Percentiles rank a stretch among this genome's conserved stretches.
These are phyloP conservation scores for Beauveria australis DNA, from an alignment of 2,329 filamentous ascomycete species.

Conservation along the genomic window DNA sequence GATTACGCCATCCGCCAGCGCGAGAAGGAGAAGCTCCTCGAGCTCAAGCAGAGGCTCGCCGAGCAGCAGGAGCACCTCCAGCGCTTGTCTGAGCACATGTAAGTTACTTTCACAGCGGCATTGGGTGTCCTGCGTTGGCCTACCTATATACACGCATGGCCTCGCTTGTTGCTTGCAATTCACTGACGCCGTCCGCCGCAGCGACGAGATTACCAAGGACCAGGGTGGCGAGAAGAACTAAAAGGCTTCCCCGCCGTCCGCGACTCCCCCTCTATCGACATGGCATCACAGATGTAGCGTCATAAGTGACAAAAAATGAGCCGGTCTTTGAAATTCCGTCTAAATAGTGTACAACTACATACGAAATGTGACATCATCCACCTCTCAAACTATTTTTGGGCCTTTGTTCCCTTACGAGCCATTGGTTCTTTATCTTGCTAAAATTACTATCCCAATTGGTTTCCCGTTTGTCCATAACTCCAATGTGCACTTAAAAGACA, in stretches of 20 bases:
- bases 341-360: conserved; percentile 33
- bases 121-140: neutral
- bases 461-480: conserved; percentile 6
- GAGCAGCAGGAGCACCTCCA: conserved; percentile 78
- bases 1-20: conserved; percentile 76
- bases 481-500: conserved; percentile 11
- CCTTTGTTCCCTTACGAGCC: neutral
- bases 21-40: conserved; percentile 81
- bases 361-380: conserved; percentile 14
- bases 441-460: conserved; percentile 7
- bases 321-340: conserved; percentile 15
- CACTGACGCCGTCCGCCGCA: conserved; percentile 25
- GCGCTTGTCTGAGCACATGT: conserved; percentile 84
- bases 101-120: conserved; percentile 23
- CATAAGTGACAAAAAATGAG: neutral
- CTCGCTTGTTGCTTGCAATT: neutral
- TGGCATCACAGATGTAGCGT: neutral
- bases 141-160: neutral
- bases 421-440: neutral
- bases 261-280: neutral
- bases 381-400: conserved; percentile 7
- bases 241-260: conserved; percentile 21
- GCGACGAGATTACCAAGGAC: conserved; percentile 68
- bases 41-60: conserved; percentile 63
- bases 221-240: conserved; percentile 62